Evolutionary conservation across 129 eudicot species (phyloP), one percentile per base, ranked within the genome.

Genomic region (Lonicera japonica): DNA sequence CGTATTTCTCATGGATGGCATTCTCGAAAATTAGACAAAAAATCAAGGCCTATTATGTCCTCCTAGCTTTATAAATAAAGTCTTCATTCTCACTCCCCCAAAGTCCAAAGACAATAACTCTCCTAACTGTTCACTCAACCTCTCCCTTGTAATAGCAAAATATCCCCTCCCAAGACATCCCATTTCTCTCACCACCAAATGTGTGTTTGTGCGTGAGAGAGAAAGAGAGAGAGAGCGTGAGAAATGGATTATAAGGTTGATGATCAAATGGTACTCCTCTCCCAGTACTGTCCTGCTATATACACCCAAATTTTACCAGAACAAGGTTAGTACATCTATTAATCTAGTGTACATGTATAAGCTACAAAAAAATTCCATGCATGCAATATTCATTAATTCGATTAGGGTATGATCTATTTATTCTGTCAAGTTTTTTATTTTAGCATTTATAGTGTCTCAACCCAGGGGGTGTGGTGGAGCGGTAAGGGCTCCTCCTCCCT

Each of bases 281-380:
- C 91, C 70, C 81, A 84, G 73, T 84, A 81, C 75, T 84, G 82
- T 75, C 85, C 96, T 60, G 96, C 69, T 50, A 77, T 82, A 41
- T 79, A 81, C 80, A 73, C 78, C 48, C 94, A 88, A 46, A 69
- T 79, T 25, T 70, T 73, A 57, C 82, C 94, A 17, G 69, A 71
- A 65, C 96, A 79, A 84, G 96, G 96, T 88, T 41, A 8, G 73
- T 43, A 43, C 36, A 6, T 29, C 36, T 29, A 14, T n/a, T n/a
- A n/a, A n/a, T n/a, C n/a, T n/a, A n/a, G n/a, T 43, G 50, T 29
- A 29, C 6, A 29, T 29, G 6, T 29, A 29, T n/a, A 29, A 43
- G 50, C 50, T 2, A 10, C 13, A 43, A 43, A 1, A 3, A 10
- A 2, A 14, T 43, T 43, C 1, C 50, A 43, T 43, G 16, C 8